These are phyloP conservation scores for Prunella vulgaris DNA, from an alignment of 257 asterid species.

Conservation along the genomic window DNA sequence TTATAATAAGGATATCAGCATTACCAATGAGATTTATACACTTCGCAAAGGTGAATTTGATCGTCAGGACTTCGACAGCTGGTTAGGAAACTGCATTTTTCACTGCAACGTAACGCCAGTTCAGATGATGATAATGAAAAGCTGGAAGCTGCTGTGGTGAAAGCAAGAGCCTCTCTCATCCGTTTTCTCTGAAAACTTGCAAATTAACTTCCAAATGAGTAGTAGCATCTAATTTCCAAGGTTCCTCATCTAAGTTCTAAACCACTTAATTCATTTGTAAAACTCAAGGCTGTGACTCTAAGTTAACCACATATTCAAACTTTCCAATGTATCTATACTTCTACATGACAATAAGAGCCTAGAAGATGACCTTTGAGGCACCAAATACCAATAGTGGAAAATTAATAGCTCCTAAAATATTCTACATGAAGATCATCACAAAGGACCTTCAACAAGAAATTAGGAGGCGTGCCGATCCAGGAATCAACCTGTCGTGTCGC, in stretches of 20 bases:
- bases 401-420: too few relatives aligned
- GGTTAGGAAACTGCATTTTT: conserved; percentile 57
- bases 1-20: conserved; percentile 53
- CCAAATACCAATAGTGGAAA: too few relatives aligned
- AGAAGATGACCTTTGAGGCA: too few relatives aligned
- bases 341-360: too few relatives aligned
- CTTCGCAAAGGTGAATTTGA: conserved; percentile 78
- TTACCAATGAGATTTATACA: conserved; percentile 74
- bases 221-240: conserved; percentile 16
- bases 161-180: conserved; percentile 56
- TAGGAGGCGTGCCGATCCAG: too few relatives aligned
- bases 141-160: conserved; percentile 30
- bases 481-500: too few relatives aligned
- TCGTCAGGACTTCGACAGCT: conserved; percentile 88
- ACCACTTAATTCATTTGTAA: too few relatives aligned
- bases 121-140: conserved; percentile 39
- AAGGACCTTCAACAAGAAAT: too few relatives aligned
- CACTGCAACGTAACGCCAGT: conserved; percentile 26
- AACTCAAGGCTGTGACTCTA: too few relatives aligned
- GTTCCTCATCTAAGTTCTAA: not conserved
- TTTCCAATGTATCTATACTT: too few relatives aligned
- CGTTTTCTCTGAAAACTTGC: conserved; percentile 57
- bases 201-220: conserved; percentile 48
- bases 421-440: too few relatives aligned
- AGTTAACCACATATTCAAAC: too few relatives aligned